Evolutionary conservation across 1,284 basidiomycete genomes (phyloP).

Genomic region (Singerocomus rubriflavus): DNA sequence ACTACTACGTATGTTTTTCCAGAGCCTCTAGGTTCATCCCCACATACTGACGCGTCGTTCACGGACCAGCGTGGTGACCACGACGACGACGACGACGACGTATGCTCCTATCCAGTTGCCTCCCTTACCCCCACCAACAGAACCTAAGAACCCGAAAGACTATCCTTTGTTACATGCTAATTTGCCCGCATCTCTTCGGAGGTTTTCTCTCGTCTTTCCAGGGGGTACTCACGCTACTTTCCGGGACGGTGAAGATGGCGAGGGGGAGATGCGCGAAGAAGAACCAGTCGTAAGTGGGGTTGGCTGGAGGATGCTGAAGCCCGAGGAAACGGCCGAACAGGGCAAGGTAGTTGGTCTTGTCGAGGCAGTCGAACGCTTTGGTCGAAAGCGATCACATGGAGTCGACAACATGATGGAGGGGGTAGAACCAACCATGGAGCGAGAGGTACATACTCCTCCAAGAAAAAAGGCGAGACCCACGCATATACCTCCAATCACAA

Average conservation of each 20-base stretch:
- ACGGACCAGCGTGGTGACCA: constrained; percentile 70
- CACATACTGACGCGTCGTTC: constrained; percentile 29
- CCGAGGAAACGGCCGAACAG: constrained; percentile 53
- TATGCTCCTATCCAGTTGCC: constrained; percentile 80
- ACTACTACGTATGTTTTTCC: constrained; percentile 62
- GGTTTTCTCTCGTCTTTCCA: constrained; percentile 74
- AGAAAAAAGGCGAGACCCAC: constrained; percentile 72
- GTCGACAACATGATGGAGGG: constrained; percentile 75
- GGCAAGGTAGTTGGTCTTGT: constrained; percentile 57
- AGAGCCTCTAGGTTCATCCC: constrained; percentile 2
- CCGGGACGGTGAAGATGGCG: constrained; percentile 59
- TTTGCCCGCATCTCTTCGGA: constrained; percentile 64
- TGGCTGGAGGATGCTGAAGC: constrained; percentile 71
- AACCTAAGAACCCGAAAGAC: constrained; percentile 72
- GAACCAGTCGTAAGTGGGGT: constrained; percentile 61
- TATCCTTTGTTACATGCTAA: constrained; percentile 73
- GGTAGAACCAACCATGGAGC: constrained; percentile 55
- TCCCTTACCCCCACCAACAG: constrained; percentile 59
- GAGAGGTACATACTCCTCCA: constrained; percentile 54
- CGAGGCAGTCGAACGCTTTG: constrained; percentile 78
- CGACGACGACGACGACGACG: constrained; percentile 79
- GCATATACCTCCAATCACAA: constrained; percentile 52
- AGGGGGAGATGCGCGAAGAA: constrained; percentile 67
- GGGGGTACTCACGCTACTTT: constrained; percentile 76
- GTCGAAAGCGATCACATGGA: constrained; percentile 70